Evolutionary conservation across 768 basidiomycete species (phyloP), one percentile per base, ranked within the genome.

Genomic region (Rhodotorula taiwanensis): DNA sequence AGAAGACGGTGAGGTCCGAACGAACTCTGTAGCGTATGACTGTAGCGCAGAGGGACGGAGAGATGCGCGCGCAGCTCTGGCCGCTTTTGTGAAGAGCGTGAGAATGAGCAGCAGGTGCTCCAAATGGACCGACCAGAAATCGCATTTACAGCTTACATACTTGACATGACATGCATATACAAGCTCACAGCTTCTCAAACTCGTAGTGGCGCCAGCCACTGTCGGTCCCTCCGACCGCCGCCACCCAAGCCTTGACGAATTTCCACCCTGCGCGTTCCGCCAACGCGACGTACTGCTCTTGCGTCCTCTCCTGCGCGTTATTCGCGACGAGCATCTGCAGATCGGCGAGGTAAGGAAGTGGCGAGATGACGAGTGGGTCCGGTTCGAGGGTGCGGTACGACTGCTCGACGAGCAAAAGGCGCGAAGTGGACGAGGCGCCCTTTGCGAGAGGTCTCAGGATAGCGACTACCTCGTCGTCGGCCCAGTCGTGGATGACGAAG

Each of bases 401-500:
- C 62, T 85, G 85, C 67, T 89, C 87, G 0, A 83, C 85, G 44
- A 89, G 80, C 31, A 89, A 76, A 4, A 89, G 77, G 60, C 78
- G 80, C n/a, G 87, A 87, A 6, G 78, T 75, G 0, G 76, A 68
- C 0, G 52, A 58, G 0, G 80, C 79, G 9, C 77, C 79, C 4
- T 76, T 76, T 20, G 80, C 76, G 5, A 83, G 76, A 28, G 78
- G 79, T 25, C 77, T 72, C 43, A 83, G 73, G 48, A 83, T 82
- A 41, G 76, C 77, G 25, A 66, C 67, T 25, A 82, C 82, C 64
- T 76, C 80, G 2, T 76, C 77, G 65, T 88, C 85, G 1, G 86
- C 83, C 87, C 87, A 88, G 71, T 89, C 87, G 69, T 89, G 87
- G 25, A 86, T 77, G 47, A 89, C 81, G 27, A 84, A 84, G 28